Conservation (phyloP, 495 filamentous ascomycete genomes). For the Tirmania nivea region DNA sequence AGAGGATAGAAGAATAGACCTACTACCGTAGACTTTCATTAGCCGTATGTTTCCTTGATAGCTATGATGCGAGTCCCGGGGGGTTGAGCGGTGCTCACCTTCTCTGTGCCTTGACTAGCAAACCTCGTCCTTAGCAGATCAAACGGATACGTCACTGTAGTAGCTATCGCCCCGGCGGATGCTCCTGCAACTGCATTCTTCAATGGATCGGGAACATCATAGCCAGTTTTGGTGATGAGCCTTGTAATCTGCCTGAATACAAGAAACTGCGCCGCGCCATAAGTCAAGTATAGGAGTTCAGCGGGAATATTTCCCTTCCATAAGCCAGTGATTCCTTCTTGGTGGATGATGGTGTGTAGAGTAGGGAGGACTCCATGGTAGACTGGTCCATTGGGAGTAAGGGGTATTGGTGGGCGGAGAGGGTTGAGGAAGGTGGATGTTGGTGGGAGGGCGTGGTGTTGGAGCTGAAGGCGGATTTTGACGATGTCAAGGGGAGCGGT, state of each 20-base stretch:
- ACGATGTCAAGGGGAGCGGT: conserved; percentile 57
- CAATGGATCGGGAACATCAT: conserved; percentile 32
- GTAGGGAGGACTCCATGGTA: conserved; percentile 66
- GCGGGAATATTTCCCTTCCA: conserved; percentile 98
- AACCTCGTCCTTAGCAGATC: conserved; percentile 88
- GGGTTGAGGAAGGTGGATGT: not conserved
- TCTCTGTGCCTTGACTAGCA: conserved; percentile 75
- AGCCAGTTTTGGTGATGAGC: conserved; percentile 27
- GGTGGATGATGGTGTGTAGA: conserved; percentile 45
- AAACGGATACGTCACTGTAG: conserved; percentile 70
- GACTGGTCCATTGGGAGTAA: conserved; percentile 31
- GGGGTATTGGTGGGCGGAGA: conserved; percentile 26
- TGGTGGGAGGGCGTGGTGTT: conserved; percentile 12
- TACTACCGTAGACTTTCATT: conserved; percentile 24
- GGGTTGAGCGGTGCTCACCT: conserved; percentile 11
- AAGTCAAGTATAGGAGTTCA: conserved; percentile 77
- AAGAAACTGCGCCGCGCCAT: conserved; percentile 74
- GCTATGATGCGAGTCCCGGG: too few relatives aligned
- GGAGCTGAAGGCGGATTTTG: conserved; percentile 59
- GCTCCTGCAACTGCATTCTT: conserved; percentile 65
- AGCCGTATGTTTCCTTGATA: too few relatives aligned
- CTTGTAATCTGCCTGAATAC: conserved; percentile 57
- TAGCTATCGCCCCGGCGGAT: conserved; percentile 55
- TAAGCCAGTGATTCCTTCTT: conserved; percentile 67
- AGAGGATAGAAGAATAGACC: conserved; percentile 29